phyloP scores from a whole-genome alignment of 306 rosid genomes.

The Mucuna pruriens region DNA sequence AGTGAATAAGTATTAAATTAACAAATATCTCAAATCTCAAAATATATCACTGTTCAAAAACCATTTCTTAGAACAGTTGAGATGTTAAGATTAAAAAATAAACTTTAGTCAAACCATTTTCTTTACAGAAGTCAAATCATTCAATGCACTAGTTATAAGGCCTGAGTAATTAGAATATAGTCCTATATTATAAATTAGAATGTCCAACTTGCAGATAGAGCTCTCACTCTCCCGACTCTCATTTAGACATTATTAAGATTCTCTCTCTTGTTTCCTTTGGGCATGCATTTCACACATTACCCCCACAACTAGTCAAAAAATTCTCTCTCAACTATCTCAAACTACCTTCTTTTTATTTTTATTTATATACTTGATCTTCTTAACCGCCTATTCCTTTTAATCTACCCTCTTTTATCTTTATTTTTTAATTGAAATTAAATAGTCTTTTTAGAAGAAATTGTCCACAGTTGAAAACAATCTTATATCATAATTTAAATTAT shows the following conservation, averaged over 20 bases:
- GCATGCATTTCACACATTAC: too few relatives aligned
- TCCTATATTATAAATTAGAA: too few relatives aligned
- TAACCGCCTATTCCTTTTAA: too few relatives aligned
- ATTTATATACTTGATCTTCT: not conserved
- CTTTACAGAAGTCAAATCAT: not conserved
- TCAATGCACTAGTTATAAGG: not conserved
- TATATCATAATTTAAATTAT: too few relatives aligned
- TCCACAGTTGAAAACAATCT: not conserved
- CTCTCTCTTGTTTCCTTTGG: too few relatives aligned
- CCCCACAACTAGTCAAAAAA: too few relatives aligned
- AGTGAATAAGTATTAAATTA: not conserved
- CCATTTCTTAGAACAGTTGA: not conserved
- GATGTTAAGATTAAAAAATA: not conserved
- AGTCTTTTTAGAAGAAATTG: not conserved
- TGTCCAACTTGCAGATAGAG: too few relatives aligned
- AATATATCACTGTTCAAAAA: not conserved
- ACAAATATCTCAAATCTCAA: not conserved
- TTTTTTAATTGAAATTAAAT: too few relatives aligned
- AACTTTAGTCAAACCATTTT: not conserved
- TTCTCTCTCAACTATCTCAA: not conserved
- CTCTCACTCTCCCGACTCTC: too few relatives aligned
- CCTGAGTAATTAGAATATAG: not conserved
- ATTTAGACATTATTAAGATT: too few relatives aligned
- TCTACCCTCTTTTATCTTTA: not conserved
- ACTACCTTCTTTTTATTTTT: not conserved